Conservation (phyloP, 1,284 basidiomycete species). For the Sporisorium exsertum region DNA sequence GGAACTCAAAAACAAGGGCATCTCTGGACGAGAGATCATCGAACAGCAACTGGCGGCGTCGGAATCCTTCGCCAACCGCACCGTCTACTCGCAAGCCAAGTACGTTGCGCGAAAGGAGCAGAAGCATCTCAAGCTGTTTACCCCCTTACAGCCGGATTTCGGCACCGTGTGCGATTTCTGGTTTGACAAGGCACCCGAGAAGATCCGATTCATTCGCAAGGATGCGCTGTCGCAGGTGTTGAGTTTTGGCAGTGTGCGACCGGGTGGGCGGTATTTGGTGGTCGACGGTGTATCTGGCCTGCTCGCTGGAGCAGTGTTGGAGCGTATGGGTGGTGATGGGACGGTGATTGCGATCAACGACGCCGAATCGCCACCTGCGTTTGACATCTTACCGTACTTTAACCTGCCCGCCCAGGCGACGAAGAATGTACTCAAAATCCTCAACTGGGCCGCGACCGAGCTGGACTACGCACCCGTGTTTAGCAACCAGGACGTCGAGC, state of each 20-base stretch:
- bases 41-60: conserved; percentile 58
- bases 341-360: conserved; percentile 87
- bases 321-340: conserved; percentile 78
- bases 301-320: conserved; percentile 85
- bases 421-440: conserved; percentile 36
- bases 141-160: conserved; percentile 86
- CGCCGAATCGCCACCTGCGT: conserved; percentile 90
- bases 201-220: conserved; percentile 84
- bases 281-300: conserved; percentile 90
- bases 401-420: conserved; percentile 71
- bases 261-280: conserved; percentile 86
- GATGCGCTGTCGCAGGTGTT: conserved; percentile 91
- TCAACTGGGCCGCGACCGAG: conserved; percentile 63
- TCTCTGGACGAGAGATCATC: conserved; percentile 65
- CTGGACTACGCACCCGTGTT: conserved; percentile 45
- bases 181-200: conserved; percentile 76
- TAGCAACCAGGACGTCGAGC: conserved; percentile 23
- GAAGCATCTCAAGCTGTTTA: conserved; percentile 84
- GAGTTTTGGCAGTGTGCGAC: conserved; percentile 83
- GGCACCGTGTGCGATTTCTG: conserved; percentile 90
- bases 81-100: conserved; percentile 65
- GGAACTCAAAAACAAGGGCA: conserved; percentile 64
- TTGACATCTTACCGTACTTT: conserved; percentile 87
- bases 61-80: conserved; percentile 59
- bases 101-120: conserved; percentile 66